A percentile compares a stretch with the other conserved stretches of the same genome.
Evolutionary conservation across 2,329 filamentous ascomycete genomes (phyloP).

Genomic region (Ceratocystis ficicola): DNA sequence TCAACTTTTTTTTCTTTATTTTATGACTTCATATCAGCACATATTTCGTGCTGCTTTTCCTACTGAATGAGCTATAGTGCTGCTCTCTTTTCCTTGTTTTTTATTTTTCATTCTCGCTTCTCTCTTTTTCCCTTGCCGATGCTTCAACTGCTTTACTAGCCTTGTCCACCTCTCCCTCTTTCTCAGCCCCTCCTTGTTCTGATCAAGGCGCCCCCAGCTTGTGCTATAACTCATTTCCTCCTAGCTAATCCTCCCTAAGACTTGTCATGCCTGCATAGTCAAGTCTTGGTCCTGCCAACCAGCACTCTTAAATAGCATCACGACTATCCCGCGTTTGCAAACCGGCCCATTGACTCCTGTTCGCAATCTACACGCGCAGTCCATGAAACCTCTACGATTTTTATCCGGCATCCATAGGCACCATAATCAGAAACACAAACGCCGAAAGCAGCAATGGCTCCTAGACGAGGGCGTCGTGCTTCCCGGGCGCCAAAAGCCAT

Average conservation of each 20-base stretch:
- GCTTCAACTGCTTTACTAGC: neutral
- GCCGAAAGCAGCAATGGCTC: slow-evolving; percentile 10
- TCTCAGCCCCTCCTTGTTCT: neutral
- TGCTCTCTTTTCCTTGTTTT: neutral
- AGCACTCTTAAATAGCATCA: neutral
- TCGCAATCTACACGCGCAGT: neutral
- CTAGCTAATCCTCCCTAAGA: neutral
- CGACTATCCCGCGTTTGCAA: neutral
- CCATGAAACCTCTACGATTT: slow-evolving; percentile 9
- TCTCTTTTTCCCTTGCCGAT: neutral
- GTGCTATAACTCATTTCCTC: neutral
- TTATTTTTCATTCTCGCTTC: neutral
- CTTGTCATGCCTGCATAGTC: neutral
- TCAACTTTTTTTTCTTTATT: neutral
- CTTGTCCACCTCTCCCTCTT: neutral
- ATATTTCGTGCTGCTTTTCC: neutral
- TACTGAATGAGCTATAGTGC: neutral
- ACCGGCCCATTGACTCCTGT: neutral
- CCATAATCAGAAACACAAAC: slow-evolving; percentile 7
- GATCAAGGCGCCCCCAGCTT: neutral
- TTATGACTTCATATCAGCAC: neutral
- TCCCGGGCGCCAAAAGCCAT: neutral
- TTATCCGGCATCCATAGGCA: slow-evolving; percentile 8
- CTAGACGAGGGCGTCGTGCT: neutral
- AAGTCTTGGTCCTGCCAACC: neutral